phyloP scores from a whole-genome alignment of 129 eudicot genomes.

The Ambrosia trifida region DNA sequence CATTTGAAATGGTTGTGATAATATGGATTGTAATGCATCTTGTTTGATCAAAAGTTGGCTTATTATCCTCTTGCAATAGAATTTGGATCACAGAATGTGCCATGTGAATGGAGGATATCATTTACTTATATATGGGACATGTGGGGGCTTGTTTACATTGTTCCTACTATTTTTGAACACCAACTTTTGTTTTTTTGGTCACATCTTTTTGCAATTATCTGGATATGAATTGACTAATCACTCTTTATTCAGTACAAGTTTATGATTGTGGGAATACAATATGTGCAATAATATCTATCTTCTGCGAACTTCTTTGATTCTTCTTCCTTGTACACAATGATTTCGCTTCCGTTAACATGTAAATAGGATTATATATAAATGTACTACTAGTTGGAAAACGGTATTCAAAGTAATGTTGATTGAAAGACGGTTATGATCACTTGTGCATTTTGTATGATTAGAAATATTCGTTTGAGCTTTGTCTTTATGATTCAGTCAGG shows the following conservation, averaged over 20 bases:
- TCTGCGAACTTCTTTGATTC: slow-evolving; percentile 7
- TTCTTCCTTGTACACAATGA: background rate
- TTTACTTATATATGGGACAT: background rate
- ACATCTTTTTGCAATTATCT: slow-evolving; percentile 20
- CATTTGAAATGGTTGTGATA: background rate
- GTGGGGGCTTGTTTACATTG: slow-evolving; percentile 20
- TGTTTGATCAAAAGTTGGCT: background rate
- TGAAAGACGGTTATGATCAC: background rate
- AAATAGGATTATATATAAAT: background rate
- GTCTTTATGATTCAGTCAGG: background rate
- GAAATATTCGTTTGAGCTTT: background rate
- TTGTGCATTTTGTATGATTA: background rate
- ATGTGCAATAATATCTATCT: slow-evolving; percentile 26
- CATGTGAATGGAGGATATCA: slow-evolving; percentile 10
- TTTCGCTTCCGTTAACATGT: background rate
- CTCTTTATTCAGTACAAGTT: slow-evolving; percentile 7
- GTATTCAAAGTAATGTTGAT: background rate
- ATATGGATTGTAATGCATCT: background rate
- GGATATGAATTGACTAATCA: slow-evolving; percentile 16
- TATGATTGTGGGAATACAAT: slow-evolving; percentile 5
- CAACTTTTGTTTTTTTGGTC: slow-evolving; percentile 16
- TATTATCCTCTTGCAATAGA: slow-evolving; percentile 6
- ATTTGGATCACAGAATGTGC: slow-evolving; percentile 6
- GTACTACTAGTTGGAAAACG: background rate
- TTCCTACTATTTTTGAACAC: background rate